Conservation (phyloP, 306 rosid species). For the Senna tora region DNA sequence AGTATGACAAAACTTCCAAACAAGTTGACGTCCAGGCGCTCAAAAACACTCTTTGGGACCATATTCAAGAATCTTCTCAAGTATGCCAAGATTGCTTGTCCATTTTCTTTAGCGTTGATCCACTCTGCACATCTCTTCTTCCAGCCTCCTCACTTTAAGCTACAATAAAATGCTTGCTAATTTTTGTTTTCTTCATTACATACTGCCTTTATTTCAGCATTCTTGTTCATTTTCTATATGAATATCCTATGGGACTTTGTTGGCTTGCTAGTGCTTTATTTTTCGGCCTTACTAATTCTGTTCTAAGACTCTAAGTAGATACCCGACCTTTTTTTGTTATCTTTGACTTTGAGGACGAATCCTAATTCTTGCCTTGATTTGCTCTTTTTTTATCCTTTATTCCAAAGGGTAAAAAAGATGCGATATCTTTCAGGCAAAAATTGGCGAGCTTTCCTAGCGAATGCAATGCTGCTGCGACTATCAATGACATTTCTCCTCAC, state of each 20-base stretch:
- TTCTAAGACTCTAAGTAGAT: neutral
- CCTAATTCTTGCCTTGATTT: slow-evolving; percentile 33
- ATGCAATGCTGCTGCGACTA: slow-evolving; percentile 70
- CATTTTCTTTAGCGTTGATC: neutral
- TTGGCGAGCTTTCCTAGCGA: slow-evolving; percentile 74
- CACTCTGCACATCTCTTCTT: neutral
- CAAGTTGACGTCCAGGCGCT: slow-evolving; percentile 92
- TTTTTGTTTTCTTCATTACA: slow-evolving; percentile 9
- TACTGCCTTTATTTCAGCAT: slow-evolving; percentile 19
- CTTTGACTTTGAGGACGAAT: slow-evolving; percentile 4
- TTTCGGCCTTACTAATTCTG: neutral
- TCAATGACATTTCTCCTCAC: slow-evolving; percentile 84
- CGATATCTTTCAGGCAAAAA: slow-evolving; percentile 64
- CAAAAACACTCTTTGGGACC: slow-evolving; percentile 82
- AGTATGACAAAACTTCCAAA: slow-evolving; percentile 90
- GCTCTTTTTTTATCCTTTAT: slow-evolving; percentile 12
- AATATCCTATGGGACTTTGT: neutral
- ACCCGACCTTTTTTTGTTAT: neutral
- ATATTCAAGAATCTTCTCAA: slow-evolving; percentile 65
- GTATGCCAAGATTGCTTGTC: slow-evolving; percentile 46
- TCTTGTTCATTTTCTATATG: neutral
- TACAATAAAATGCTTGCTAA: slow-evolving; percentile 27
- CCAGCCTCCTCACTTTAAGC: neutral
- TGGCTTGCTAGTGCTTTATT: slow-evolving; percentile 15
- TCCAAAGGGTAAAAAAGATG: slow-evolving; percentile 55